These are phyloP conservation scores for Ophiostoma triangulosporum DNA, from an alignment of 2,329 filamentous ascomycete genomes.

Conservation along the genomic window DNA sequence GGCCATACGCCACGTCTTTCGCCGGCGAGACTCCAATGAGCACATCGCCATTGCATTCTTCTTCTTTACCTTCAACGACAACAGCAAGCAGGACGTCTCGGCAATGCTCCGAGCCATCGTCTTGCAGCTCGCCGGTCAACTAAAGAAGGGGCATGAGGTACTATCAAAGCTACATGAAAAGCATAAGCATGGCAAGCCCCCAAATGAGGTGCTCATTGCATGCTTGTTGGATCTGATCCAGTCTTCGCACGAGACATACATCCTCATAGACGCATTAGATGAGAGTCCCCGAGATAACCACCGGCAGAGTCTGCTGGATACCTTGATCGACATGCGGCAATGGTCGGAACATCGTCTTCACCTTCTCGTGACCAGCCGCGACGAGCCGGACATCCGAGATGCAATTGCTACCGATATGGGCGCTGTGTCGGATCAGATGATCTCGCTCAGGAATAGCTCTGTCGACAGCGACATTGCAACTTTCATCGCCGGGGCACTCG, in stretches of 20 bases:
- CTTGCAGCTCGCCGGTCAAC: conserved; percentile 21
- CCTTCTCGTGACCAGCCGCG: conserved; percentile 22
- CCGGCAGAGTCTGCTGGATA: conserved; percentile 17
- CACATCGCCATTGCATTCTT: conserved; percentile 24
- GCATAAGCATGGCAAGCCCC: conserved; percentile 10
- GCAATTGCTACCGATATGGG: conserved; percentile 12
- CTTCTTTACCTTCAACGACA: conserved; percentile 27
- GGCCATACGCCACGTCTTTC: conserved; percentile 19
- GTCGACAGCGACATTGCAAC: background rate
- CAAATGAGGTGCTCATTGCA: conserved; percentile 13
- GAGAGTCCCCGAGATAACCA: conserved; percentile 18
- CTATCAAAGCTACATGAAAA: conserved; percentile 13
- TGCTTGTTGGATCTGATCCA: conserved; percentile 16
- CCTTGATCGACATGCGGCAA: conserved; percentile 16
- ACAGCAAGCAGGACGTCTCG: conserved; percentile 19
- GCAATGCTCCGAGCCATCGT: conserved; percentile 22
- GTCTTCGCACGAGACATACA: conserved; percentile 20
- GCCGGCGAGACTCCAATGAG: conserved; percentile 9
- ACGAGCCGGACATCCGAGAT: conserved; percentile 19
- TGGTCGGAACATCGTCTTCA: conserved; percentile 18
- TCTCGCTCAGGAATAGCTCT: conserved; percentile 7
- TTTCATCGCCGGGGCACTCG: background rate
- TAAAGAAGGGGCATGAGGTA: conserved; percentile 8
- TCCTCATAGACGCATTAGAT: conserved; percentile 24
- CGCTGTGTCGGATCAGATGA: conserved; percentile 13